These are phyloP conservation scores for Cercospora sesami DNA, from an alignment of 2,329 filamentous ascomycete genomes.

Conservation along the genomic window DNA sequence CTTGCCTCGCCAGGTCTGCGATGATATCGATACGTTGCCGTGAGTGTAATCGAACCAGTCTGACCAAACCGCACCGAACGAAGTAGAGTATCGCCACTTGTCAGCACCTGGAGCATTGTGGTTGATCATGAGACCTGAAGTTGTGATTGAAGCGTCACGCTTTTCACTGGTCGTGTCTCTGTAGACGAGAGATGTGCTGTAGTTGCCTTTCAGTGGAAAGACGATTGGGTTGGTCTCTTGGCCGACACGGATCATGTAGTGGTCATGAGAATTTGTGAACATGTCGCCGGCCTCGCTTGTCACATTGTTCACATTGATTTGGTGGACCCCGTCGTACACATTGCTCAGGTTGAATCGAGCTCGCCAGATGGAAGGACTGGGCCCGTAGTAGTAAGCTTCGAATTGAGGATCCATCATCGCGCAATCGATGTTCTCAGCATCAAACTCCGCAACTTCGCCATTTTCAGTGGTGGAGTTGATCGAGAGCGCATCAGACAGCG, in stretches of 20 bases:
- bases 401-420: constrained; percentile 40
- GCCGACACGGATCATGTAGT: constrained; percentile 63
- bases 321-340: constrained; percentile 62
- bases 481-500: constrained; percentile 52
- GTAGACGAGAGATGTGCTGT: constrained; percentile 56
- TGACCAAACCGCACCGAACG: constrained; percentile 61
- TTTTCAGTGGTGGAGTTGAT: constrained; percentile 56
- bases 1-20: constrained; percentile 57
- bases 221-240: constrained; percentile 60
- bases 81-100: constrained; percentile 62
- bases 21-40: constrained; percentile 50
- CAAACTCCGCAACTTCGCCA: constrained; percentile 48
- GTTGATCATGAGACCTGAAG: constrained; percentile 52
- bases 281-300: constrained; percentile 45
- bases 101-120: constrained; percentile 63
- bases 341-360: constrained; percentile 55
- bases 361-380: constrained; percentile 56
- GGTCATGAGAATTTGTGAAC: constrained; percentile 57
- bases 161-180: constrained; percentile 35
- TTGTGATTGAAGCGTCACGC: constrained; percentile 34
- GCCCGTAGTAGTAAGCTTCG: constrained; percentile 50
- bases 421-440: constrained; percentile 50
- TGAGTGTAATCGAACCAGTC: constrained; percentile 59
- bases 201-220: constrained; percentile 59
- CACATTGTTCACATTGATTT: constrained; percentile 58